A percentile compares a stretch with the other conserved stretches of the same genome.
phyloP scores from a whole-genome alignment of 345 rosid species.

The Eucalyptus polybractea region DNA sequence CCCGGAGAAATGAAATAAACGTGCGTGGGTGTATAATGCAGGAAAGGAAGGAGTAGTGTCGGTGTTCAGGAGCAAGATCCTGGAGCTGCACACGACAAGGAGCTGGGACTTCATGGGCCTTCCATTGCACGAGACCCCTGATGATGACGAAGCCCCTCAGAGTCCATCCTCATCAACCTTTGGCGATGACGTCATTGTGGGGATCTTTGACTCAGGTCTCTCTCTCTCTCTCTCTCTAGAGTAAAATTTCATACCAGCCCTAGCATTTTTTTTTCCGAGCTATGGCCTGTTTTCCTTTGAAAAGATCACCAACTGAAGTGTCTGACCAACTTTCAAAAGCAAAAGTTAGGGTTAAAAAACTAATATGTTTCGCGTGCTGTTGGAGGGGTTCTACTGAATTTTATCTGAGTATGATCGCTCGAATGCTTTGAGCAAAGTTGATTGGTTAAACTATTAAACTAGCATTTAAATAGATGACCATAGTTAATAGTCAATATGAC shows the following conservation, averaged over 20 bases:
- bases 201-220: constrained; percentile 40
- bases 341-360: not conserved
- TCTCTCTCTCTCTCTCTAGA: not conserved
- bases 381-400: not conserved
- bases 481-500: not conserved
- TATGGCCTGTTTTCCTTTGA: not conserved
- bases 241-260: not conserved
- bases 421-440: not conserved
- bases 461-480: not conserved
- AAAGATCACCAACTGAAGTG: not conserved
- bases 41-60: constrained; percentile 40
- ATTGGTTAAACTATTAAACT: not conserved
- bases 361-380: not conserved
- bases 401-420: not conserved
- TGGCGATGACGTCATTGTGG: constrained; percentile 33
- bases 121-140: not conserved
- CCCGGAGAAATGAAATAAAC: not conserved
- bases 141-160: not conserved
- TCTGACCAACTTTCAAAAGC: not conserved
- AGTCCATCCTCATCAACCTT: constrained; percentile 24
- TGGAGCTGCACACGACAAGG: constrained; percentile 55
- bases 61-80: constrained; percentile 29
- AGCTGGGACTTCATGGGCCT: constrained; percentile 77
- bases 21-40: not conserved
- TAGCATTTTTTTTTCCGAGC: not conserved